Evolutionary conservation across 2,329 filamentous ascomycete species (phyloP), one percentile per base, ranked within the genome.

Genomic region (Aspergillus sp.): DNA sequence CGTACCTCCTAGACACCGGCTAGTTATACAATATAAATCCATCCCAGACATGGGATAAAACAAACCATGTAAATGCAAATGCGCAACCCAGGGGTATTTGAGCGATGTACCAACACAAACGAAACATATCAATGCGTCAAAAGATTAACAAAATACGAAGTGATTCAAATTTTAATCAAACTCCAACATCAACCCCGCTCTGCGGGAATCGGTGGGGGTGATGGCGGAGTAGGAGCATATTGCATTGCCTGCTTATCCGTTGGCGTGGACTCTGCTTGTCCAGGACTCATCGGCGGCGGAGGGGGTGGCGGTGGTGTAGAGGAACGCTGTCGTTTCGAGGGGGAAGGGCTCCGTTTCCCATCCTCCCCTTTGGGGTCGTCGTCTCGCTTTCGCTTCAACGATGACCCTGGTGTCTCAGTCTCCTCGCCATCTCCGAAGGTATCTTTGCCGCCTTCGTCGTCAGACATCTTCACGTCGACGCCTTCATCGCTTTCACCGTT

Each of bases 301-400:
- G 66, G 62, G 1, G 64, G 62, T 1, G 65, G 66, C 6, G 64
- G 61, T 6, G 67, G 66, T 19, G 66, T 68, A 22, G 61, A 64
- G 23, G 76, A 64, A 33, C 74, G 77, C 19, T 78, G 79, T n/a
- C 74, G 73, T 55, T 84, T 82, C 1, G 72, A 74, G 1, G 79
- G 78, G 1, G 76, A 79, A 35, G 68, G 59, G 33, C 66, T 71
- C 1, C 72, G 68, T 13, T 35, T 45, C 32, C 54, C 56, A 4
- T 54, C 54, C 33, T 68, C 58, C 9, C 61, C 58, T 1, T 58
- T 57, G n/a, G 62, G 41, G 6, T 41, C 60, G 4, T 74, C 73
- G 7, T 74, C 72, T 43, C 84, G 77, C 65, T 88, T 89, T 7
- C 85, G 79, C 65, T 89, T 88, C 43, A 79, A 23, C 6, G n/a